These are phyloP conservation scores for Talaromyces sp. DNA, from an alignment of 2,329 filamentous ascomycete species.

Conservation along the genomic window DNA sequence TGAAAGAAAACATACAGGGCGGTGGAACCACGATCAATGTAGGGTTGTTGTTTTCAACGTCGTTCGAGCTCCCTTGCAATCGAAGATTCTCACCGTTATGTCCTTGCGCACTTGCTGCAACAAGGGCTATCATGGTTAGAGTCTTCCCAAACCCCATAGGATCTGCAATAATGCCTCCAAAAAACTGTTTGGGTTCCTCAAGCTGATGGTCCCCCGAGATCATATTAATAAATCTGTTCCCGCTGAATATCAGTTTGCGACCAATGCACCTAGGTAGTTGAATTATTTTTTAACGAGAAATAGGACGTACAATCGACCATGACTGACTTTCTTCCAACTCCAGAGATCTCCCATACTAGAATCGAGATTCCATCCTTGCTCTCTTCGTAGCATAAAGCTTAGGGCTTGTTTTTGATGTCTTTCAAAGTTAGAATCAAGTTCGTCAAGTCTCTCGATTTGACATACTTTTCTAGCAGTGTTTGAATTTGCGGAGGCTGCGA, in stretches of 20 bases:
- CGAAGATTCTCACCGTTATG: background rate
- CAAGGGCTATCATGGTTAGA: background rate
- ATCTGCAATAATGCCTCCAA: background rate
- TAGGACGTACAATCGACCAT: background rate
- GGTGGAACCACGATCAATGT: background rate
- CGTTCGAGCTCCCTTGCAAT: background rate
- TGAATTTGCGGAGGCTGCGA: background rate
- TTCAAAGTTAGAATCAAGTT: background rate
- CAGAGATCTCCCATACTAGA: background rate
- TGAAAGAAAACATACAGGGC: background rate
- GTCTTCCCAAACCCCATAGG: background rate
- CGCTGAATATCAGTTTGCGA: background rate
- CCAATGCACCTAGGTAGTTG: background rate
- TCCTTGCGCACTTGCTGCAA: background rate
- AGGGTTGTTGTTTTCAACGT: background rate
- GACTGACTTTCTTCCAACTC: background rate
- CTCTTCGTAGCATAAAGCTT: background rate
- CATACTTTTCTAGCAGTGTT: background rate
- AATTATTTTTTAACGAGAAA: background rate
- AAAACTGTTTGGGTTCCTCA: background rate
- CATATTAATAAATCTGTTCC: background rate
- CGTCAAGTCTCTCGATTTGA: background rate
- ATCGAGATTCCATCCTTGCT: background rate
- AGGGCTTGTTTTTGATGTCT: background rate
- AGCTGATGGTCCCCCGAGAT: background rate